These are phyloP conservation scores for Boletus sensibilis DNA, from an alignment of 768 basidiomycete species.

Conservation along the genomic window DNA sequence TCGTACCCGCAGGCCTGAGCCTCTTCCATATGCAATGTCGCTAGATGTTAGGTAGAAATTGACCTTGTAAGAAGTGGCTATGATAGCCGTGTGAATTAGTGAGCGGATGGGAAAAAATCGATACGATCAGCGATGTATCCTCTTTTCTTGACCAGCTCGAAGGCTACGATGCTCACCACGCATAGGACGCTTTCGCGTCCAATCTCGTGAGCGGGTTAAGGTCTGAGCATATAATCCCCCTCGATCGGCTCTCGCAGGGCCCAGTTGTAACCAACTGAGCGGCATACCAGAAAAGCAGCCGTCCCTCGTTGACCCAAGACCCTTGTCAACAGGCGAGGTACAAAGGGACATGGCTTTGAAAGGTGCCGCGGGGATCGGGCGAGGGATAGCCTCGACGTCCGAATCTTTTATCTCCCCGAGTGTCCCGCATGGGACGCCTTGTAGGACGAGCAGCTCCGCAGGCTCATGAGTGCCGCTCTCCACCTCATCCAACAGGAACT, in stretches of 20 bases:
- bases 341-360: slow-evolving; percentile 39
- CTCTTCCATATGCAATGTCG: not conserved
- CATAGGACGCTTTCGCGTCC: slow-evolving; percentile 40
- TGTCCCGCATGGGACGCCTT: slow-evolving; percentile 16
- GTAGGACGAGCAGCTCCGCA: not conserved
- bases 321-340: slow-evolving; percentile 27
- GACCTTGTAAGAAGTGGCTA: not conserved
- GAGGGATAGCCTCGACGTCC: slow-evolving; percentile 3
- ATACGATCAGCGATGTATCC: not conserved
- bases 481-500: not conserved
- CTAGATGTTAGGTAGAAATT: not conserved
- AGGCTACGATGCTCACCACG: slow-evolving; percentile 71
- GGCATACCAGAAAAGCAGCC: slow-evolving; percentile 66
- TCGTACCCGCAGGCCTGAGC: not conserved
- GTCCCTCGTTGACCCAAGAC: slow-evolving; percentile 41
- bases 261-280: slow-evolving; percentile 56
- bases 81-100: not conserved
- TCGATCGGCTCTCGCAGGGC: slow-evolving; percentile 61
- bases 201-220: slow-evolving; percentile 73
- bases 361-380: slow-evolving; percentile 59
- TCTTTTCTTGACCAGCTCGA: slow-evolving; percentile 38
- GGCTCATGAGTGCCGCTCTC: rapidly evolving
- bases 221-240: slow-evolving; percentile 73
- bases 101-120: no score
- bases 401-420: slow-evolving; percentile 16